Conservation (phyloP, 2,329 filamentous ascomycete genomes). For the Thelonectria rubi region DNA sequence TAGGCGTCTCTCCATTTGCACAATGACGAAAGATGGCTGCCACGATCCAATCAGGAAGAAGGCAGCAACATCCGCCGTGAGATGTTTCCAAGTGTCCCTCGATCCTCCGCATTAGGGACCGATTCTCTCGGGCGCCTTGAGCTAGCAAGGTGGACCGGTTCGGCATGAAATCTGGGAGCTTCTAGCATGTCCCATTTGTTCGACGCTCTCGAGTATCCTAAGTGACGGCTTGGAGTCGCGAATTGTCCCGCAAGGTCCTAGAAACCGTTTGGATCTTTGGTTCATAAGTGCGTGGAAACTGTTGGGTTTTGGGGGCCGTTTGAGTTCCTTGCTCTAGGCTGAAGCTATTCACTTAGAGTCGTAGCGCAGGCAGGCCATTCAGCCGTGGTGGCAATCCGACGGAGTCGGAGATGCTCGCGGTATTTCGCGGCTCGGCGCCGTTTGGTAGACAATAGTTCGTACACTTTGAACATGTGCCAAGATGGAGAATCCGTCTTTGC, state of each 20-base stretch:
- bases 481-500: not conserved
- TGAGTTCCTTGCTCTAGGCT: slow-evolving; percentile 5
- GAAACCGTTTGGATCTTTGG: slow-evolving; percentile 18
- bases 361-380: not conserved
- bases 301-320: slow-evolving; percentile 22
- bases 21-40: slow-evolving; percentile 10
- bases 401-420: not conserved
- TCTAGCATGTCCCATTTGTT: slow-evolving; percentile 5
- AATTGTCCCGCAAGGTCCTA: slow-evolving; percentile 4
- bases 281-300: not conserved
- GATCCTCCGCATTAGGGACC: slow-evolving; percentile 8
- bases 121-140: slow-evolving; percentile 3
- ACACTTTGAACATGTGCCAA: not conserved
- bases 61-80: not conserved
- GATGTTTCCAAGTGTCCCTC: not conserved
- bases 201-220: not conserved
- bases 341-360: slow-evolving; percentile 8
- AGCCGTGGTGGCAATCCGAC: not conserved
- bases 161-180: slow-evolving; percentile 4
- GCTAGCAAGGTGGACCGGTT: not conserved
- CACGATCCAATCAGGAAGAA: slow-evolving; percentile 21
- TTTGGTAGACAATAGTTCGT: not conserved
- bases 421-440: not conserved
- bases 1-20: slow-evolving; percentile 8
- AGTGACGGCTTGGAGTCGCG: not conserved